A percentile compares a stretch with the other conserved stretches of the same genome.
Evolutionary conservation across 306 rosid species (phyloP).

Genomic region (Oxytropis ochrocephala): DNA sequence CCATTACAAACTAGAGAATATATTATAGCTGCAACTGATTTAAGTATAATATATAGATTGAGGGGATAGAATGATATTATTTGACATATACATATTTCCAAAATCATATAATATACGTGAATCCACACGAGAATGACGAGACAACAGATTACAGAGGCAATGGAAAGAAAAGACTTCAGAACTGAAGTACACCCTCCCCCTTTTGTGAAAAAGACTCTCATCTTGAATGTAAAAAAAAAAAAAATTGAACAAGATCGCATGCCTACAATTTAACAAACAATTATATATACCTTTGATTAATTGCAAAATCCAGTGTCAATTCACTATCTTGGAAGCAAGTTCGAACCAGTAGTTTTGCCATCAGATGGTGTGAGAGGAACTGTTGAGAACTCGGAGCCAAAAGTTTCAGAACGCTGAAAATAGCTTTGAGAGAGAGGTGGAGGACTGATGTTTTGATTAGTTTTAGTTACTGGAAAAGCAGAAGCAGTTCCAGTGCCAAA

Average conservation of each 20-base stretch:
- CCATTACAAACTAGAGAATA: neutral
- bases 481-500: neutral
- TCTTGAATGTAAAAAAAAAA: neutral
- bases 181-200: neutral
- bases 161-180: neutral
- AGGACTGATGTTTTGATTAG: neutral
- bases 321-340: neutral
- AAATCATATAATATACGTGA: neutral
- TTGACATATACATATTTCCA: constrained; percentile 4
- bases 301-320: neutral
- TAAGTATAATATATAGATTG: neutral
- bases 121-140: constrained; percentile 11
- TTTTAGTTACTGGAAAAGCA: neutral
- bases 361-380: constrained; percentile 6
- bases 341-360: neutral
- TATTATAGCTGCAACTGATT: neutral
- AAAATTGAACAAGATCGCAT: neutral
- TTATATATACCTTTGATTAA: neutral
- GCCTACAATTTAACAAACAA: neutral
- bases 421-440: neutral
- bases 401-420: neutral
- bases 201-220: neutral
- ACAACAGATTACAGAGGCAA: neutral
- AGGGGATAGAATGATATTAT: constrained; percentile 11
- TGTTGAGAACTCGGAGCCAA: constrained; percentile 7